Conservation (phyloP, 441 rosid genomes). For the Populus hybrid region DNA sequence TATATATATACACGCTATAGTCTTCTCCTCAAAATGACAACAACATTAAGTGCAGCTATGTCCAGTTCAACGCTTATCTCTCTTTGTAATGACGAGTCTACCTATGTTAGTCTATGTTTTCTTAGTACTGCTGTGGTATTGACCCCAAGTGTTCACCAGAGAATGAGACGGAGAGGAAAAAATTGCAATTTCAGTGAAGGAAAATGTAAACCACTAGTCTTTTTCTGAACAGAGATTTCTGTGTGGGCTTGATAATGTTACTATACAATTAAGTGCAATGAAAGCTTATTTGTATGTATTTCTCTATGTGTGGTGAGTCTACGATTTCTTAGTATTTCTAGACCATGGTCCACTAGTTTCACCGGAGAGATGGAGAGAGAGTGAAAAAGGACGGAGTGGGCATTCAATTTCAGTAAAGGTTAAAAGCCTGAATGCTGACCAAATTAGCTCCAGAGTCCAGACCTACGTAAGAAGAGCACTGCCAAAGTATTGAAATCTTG, state of each 20-base stretch:
- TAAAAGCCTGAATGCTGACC: neutral
- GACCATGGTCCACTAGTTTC: neutral
- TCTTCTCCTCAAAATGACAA: neutral
- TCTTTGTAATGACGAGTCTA: neutral
- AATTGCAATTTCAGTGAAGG: neutral
- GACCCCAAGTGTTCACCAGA: too few relatives aligned
- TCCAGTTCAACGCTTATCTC: neutral
- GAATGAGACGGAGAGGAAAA: neutral
- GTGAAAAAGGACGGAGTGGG: neutral
- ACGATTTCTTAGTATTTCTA: neutral
- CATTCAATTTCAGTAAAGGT: neutral
- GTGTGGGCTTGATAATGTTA: neutral
- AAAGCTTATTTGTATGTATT: too few relatives aligned
- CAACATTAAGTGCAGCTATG: too few relatives aligned
- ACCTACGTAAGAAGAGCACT: neutral
- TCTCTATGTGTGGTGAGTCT: neutral
- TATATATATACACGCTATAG: neutral
- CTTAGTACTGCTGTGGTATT: too few relatives aligned
- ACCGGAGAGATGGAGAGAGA: neutral
- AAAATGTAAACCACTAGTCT: neutral
- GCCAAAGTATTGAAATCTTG: constrained; percentile 9
- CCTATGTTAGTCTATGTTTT: neutral
- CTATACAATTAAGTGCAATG: constrained; percentile 1
- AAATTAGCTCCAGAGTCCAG: neutral
- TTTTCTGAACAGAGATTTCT: neutral